phyloP scores from a whole-genome alignment of 2,329 filamentous ascomycete genomes.

The Juglanconis sp. region DNA sequence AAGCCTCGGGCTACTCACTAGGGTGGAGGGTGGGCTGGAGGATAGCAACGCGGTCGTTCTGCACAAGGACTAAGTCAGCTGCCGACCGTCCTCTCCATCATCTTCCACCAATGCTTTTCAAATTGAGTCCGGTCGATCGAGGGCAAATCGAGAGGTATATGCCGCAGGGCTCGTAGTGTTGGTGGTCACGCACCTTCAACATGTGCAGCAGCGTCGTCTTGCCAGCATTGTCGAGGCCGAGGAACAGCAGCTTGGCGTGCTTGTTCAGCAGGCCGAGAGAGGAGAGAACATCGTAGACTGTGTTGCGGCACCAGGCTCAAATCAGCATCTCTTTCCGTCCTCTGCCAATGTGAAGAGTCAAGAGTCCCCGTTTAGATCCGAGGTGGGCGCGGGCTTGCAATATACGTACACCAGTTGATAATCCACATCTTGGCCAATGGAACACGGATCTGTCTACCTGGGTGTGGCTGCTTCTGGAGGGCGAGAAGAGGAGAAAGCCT shows the following conservation, averaged over 20 bases:
- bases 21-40: slow-evolving; percentile 88
- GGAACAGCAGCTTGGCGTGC: slow-evolving; percentile 91
- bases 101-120: too few relatives aligned
- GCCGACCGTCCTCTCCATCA: slow-evolving; percentile 1
- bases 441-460: neutral
- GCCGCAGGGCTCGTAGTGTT: neutral
- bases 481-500: neutral
- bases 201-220: slow-evolving; percentile 94
- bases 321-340: slow-evolving; percentile 25
- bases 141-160: neutral
- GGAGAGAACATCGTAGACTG: slow-evolving; percentile 87
- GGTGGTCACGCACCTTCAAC: slow-evolving; percentile 69
- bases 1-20: slow-evolving; percentile 52
- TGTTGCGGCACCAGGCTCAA: slow-evolving; percentile 21
- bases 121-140: neutral
- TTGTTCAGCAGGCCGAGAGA: slow-evolving; percentile 89
- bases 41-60: slow-evolving; percentile 92
- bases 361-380: neutral
- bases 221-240: slow-evolving; percentile 90
- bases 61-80: slow-evolving; percentile 16
- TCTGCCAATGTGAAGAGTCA: slow-evolving; percentile 22
- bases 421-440: slow-evolving; percentile 71
- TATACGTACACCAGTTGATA: slow-evolving; percentile 83
- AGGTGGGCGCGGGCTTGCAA: neutral
- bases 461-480: neutral